These are phyloP conservation scores for Peronospora belbahrii DNA, from an alignment of 352 stramenopile species.

Conservation along the genomic window DNA sequence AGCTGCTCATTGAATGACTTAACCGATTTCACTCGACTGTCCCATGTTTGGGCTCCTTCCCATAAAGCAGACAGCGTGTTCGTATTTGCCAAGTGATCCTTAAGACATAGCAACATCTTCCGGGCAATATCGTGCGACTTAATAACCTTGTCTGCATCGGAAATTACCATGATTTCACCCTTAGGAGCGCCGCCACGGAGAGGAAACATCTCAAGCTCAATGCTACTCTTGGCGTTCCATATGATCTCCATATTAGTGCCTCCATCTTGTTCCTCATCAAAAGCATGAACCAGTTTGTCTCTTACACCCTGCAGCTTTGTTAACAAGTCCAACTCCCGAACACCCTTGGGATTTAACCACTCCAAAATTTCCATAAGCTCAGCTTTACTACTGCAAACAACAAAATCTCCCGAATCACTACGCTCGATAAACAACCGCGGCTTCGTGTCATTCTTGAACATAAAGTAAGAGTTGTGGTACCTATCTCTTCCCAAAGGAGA, in stretches of 20 bases:
- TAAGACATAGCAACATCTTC: conserved; percentile 55
- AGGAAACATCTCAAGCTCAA: conserved; percentile 62
- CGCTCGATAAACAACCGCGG: conserved; percentile 60
- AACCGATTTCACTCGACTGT: conserved; percentile 26
- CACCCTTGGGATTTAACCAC: conserved; percentile 74
- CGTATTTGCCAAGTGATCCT: conserved; percentile 47
- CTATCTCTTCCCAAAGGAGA: conserved; percentile 61
- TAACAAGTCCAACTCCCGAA: conserved; percentile 56
- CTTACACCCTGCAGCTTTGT: conserved; percentile 47
- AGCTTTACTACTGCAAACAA: conserved; percentile 32
- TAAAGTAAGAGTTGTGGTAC: conserved; percentile 73
- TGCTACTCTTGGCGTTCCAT: conserved; percentile 26
- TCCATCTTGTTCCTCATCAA: conserved; percentile 23
- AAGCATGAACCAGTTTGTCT: conserved; percentile 23
- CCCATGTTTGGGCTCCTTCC: conserved; percentile 42
- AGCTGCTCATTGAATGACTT: conserved; percentile 28
- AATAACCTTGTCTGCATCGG: conserved; percentile 34
- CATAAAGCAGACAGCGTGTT: conserved; percentile 42
- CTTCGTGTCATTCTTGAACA: conserved; percentile 65
- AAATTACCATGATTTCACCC: conserved; percentile 37
- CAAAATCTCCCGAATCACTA: conserved; percentile 53
- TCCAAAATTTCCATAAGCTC: conserved; percentile 41
- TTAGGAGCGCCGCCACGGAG: conserved; percentile 47
- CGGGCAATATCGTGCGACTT: conserved; percentile 38
- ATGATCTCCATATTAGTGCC: conserved; percentile 7